phyloP scores from a whole-genome alignment of 805 yeast species.

The Yarrowia hollandica region DNA sequence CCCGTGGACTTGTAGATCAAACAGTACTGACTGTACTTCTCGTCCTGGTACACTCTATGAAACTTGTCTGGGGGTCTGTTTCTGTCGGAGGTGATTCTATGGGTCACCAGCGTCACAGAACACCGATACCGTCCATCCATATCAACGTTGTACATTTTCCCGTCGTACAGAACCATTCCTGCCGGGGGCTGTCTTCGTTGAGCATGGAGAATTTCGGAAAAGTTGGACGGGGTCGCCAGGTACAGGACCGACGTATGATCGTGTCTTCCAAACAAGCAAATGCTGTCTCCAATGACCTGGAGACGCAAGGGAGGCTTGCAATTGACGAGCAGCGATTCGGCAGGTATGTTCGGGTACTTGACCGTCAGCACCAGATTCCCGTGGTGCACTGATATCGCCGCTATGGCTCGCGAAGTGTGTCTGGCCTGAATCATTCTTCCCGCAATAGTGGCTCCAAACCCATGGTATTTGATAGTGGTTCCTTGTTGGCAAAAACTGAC shows the following conservation, averaged over 20 bases:
- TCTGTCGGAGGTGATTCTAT: neutral
- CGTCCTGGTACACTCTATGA: conserved; percentile 6
- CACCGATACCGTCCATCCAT: conserved; percentile 5
- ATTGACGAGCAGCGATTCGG: neutral
- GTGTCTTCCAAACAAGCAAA: neutral
- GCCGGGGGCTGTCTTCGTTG: neutral
- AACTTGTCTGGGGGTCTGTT: conserved; percentile 15
- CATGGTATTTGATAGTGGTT: neutral
- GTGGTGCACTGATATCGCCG: neutral
- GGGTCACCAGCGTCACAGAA: neutral
- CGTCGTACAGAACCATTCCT: neutral
- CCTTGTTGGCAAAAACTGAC: neutral
- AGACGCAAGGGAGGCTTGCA: neutral
- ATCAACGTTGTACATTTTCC: neutral
- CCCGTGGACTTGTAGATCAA: neutral
- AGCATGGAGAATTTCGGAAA: neutral
- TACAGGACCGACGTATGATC: neutral
- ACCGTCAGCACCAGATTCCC: neutral
- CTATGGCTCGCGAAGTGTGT: neutral
- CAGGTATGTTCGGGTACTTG: neutral
- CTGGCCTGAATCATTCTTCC: neutral
- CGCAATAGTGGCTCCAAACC: neutral
- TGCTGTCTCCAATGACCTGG: neutral
- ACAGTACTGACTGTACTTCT: neutral
- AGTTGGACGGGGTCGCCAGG: neutral